Evolutionary conservation across 345 rosid species (phyloP), one percentile per base, ranked within the genome.

Genomic region (Pugionium dolabratum): DNA sequence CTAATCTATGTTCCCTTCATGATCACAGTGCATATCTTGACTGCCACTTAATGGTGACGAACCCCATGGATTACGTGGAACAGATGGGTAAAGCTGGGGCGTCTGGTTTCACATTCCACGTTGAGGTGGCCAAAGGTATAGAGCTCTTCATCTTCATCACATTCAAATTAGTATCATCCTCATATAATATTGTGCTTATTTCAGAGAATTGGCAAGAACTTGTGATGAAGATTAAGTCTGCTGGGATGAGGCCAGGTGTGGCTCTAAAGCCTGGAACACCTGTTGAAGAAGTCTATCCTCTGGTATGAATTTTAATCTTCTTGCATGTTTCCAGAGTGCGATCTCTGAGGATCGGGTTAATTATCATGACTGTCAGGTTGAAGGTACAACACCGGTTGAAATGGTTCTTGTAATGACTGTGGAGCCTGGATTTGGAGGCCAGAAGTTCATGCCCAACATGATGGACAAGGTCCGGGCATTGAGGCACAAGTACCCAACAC

Each of bases 381-480:
- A 90, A 62, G 79, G 82, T 55, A 74, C 77, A 80, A 73, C 77
- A 77, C 90, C 90, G 0, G 97, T 94, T 37, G 96, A 90, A 69
- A 79, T 90, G 92, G 99, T 93, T 70, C 99, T 90, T 60, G 92
- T 92, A 62, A 89, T 92, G 97, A 89, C 97, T 3, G 93, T 89
- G 18, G 95, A 89, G 68, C 95, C 91, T 73, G 96, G 93, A 56
- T 89, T 89, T 73, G 96, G 96, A 6, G 98, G 96, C 45, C 95
- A 89, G 67, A 88, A 88, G 78, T 93, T 93, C 81, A 93, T 93
- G 92, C 92, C 84, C 25, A 79, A 63, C 34, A 90, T 67, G 81
- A 93, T 93, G 96, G 88, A 87, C 36, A 93, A 88, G 95, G 98
- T 86, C 33, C 82, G 77, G 5, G 27, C 50, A 42, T 78, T 92